A percentile compares a stretch with the other conserved stretches of the same genome.
These are phyloP conservation scores for Phytophthora pinifolia DNA, from an alignment of 352 stramenopile genomes.

Conservation along the genomic window DNA sequence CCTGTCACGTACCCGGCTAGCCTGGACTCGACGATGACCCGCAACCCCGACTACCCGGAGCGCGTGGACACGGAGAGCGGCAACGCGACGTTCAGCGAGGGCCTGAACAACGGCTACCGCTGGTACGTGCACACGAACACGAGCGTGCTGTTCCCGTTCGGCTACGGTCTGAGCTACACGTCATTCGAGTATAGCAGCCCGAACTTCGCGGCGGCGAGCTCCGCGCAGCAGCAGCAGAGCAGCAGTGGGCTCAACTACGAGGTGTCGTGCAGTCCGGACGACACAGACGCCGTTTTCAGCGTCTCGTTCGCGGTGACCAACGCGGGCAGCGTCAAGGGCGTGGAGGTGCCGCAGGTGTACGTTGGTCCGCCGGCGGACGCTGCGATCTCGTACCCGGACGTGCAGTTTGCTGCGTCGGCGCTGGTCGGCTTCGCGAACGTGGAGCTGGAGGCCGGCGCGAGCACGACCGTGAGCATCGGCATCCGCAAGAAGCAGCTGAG, in stretches of 20 bases:
- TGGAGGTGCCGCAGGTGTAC: conserved; percentile 37
- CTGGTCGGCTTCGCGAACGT: conserved; percentile 35
- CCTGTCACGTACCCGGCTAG: conserved; percentile 32
- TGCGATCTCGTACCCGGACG: conserved; percentile 24
- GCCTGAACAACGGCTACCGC: conserved; percentile 36
- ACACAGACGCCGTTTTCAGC: conserved; percentile 24
- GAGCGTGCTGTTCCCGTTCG: conserved; percentile 37
- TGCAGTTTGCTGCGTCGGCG: conserved; percentile 30
- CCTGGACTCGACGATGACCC: conserved; percentile 28
- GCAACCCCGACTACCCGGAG: conserved; percentile 31
- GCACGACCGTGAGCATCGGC: conserved; percentile 28
- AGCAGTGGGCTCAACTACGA: conserved; percentile 26
- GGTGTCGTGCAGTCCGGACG: conserved; percentile 27
- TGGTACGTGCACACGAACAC: conserved; percentile 34
- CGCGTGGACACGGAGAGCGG: conserved; percentile 23
- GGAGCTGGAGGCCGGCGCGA: conserved; percentile 33
- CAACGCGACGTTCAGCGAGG: conserved; percentile 37
- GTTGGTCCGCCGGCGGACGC: conserved; percentile 26
- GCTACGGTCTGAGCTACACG: conserved; percentile 34
- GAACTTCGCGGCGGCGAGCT: conserved; percentile 23
- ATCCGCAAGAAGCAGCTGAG: conserved; percentile 34
- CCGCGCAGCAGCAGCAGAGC: conserved; percentile 10
- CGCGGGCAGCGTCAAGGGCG: conserved; percentile 29
- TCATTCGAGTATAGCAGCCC: conserved; percentile 36
- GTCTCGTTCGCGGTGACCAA: conserved; percentile 31